Conservation (phyloP, 2,329 filamentous ascomycete genomes). For the Exserohilum rostratum region DNA sequence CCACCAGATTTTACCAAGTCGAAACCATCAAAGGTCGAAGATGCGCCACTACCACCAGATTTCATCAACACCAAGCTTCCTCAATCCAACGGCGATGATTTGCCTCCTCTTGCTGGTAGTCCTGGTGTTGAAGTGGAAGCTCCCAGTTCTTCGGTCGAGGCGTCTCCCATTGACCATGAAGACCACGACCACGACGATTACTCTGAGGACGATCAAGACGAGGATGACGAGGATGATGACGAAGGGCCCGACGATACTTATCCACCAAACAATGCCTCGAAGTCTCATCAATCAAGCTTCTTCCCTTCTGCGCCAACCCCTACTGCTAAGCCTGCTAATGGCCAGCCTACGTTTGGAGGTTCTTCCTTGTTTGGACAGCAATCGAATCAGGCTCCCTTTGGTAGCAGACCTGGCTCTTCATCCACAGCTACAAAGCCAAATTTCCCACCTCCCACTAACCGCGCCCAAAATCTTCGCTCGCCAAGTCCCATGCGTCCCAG, state of each 20-base stretch:
- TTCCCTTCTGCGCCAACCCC: constrained; percentile 43
- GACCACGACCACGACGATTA: constrained; percentile 36
- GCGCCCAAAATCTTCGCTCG: constrained; percentile 64
- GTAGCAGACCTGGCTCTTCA: constrained; percentile 1
- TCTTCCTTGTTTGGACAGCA: constrained; percentile 28
- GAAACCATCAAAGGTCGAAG: constrained; percentile 35
- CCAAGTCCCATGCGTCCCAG: constrained; percentile 72
- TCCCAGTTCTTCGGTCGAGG: constrained; percentile 43
- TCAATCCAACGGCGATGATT: constrained; percentile 46
- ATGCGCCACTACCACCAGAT: constrained; percentile 48
- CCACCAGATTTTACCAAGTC: constrained; percentile 44
- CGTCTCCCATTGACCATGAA: constrained; percentile 38
- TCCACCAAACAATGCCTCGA: constrained; percentile 27
- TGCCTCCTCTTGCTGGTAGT: constrained; percentile 55
- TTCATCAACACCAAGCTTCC: constrained; percentile 36
- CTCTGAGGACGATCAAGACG: constrained; percentile 50
- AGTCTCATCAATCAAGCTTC: constrained; percentile 26
- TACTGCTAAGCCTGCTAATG: constrained; percentile 17
- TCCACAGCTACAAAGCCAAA: constrained; percentile 36
- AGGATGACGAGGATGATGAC: constrained; percentile 43
- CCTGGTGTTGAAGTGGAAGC: constrained; percentile 53
- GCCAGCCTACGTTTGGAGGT: constrained; percentile 4
- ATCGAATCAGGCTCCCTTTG: constrained; percentile 17
- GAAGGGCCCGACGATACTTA: constrained; percentile 53
- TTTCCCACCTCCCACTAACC: constrained; percentile 59